These are phyloP conservation scores for Peronospora farinosa DNA, from an alignment of 352 stramenopile genomes.

Conservation along the genomic window DNA sequence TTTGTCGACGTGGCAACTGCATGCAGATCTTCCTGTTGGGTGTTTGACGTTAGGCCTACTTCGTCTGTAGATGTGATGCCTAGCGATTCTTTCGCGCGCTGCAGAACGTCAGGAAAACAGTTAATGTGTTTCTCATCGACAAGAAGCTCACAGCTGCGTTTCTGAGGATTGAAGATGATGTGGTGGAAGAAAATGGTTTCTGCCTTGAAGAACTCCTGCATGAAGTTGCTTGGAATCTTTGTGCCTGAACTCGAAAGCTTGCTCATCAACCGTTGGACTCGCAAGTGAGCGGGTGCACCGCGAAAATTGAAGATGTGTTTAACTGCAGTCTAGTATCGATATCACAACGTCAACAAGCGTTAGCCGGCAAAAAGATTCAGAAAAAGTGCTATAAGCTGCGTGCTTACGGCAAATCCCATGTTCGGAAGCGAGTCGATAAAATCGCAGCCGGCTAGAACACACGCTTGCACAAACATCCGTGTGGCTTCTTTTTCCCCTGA, in stretches of 20 bases:
- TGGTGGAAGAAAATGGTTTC: constrained; percentile 80
- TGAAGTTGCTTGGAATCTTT: constrained; percentile 46
- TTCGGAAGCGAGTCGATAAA: constrained; percentile 76
- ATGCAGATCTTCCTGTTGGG: constrained; percentile 29
- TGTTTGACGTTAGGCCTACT: constrained; percentile 13
- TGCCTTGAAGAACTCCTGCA: constrained; percentile 47
- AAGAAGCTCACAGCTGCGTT: constrained; percentile 46
- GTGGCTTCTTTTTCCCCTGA: constrained; percentile 50
- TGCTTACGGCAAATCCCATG: constrained; percentile 60
- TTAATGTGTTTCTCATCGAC: constrained; percentile 40
- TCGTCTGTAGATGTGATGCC: constrained; percentile 18
- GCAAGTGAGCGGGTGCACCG: constrained; percentile 43
- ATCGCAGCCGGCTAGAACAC: constrained; percentile 62
- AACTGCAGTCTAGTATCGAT: constrained; percentile 43
- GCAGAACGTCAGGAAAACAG: constrained; percentile 47
- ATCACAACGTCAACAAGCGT: neutral
- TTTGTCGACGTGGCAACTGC: constrained; percentile 17
- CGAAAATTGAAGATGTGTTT: constrained; percentile 75
- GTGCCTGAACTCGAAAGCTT: constrained; percentile 48
- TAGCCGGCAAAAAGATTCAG: neutral
- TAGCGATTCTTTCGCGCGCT: constrained; percentile 33
- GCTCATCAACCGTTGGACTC: constrained; percentile 53
- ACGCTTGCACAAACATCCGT: constrained; percentile 80
- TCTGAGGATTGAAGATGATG: constrained; percentile 55
- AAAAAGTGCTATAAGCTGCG: neutral